Percentiles rank a stretch among this genome's conserved stretches.
These are phyloP conservation scores for Phytophthora pseudosyringae DNA, from an alignment of 352 stramenopile genomes.

Conservation along the genomic window DNA sequence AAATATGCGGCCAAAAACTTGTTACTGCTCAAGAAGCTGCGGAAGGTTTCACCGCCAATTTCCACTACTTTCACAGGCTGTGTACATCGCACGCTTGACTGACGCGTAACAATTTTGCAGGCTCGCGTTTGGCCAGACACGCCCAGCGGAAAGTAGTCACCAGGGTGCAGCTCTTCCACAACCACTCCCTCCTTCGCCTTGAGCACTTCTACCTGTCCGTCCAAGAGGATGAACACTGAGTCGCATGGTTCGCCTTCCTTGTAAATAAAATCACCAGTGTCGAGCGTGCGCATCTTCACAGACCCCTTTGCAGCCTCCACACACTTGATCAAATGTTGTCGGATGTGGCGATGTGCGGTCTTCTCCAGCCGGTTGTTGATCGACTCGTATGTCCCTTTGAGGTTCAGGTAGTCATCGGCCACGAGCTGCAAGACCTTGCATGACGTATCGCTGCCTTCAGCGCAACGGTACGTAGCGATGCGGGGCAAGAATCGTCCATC, in stretches of 20 bases:
- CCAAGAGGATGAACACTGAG: conserved; percentile 82
- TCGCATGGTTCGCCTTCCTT: conserved; percentile 78
- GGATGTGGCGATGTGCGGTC: conserved; percentile 64
- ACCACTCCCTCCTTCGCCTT: conserved; percentile 70
- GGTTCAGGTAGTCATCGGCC: conserved; percentile 79
- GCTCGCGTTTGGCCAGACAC: conserved; percentile 72
- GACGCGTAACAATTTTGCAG: conserved; percentile 72
- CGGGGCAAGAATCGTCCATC: conserved; percentile 72
- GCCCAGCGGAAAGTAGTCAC: conserved; percentile 84
- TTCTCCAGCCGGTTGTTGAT: conserved; percentile 75
- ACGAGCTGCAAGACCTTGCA: conserved; percentile 86
- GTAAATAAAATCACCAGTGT: conserved; percentile 75
- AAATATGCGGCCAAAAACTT: conserved; percentile 87
- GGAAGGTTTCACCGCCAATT: conserved; percentile 83
- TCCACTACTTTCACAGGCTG: conserved; percentile 76
- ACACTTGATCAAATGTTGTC: conserved; percentile 79
- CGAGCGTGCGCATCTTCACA: conserved; percentile 68
- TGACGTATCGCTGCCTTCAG: conserved; percentile 40
- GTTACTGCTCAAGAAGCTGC: conserved; percentile 85
- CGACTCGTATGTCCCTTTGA: conserved; percentile 75
- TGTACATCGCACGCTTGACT: conserved; percentile 76
- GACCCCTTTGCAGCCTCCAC: conserved; percentile 76
- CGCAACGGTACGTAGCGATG: conserved; percentile 76
- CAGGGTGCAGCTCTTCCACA: conserved; percentile 71
- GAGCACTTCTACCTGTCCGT: conserved; percentile 76